Evolutionary conservation across 306 rosid genomes (phyloP).

Genomic region (Lupinus albus): DNA sequence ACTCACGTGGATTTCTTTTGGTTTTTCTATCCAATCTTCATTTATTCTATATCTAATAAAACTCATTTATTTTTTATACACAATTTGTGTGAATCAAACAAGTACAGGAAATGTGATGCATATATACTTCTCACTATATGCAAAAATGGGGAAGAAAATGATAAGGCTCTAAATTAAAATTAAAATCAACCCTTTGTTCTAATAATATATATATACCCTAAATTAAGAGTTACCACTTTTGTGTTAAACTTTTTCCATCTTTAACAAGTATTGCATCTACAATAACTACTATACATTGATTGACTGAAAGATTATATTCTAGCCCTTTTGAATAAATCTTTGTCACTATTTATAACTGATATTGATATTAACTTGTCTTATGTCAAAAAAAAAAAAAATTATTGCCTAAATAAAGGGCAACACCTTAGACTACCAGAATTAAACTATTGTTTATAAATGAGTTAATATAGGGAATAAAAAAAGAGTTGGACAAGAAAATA

Average conservation of each 20-base stretch:
- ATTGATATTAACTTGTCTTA: too few relatives aligned
- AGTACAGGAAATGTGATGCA: constrained; percentile 26
- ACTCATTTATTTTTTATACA: not conserved
- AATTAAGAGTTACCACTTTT: not conserved
- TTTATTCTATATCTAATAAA: constrained; percentile 30
- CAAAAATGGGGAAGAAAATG: constrained; percentile 8
- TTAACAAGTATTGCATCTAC: not conserved
- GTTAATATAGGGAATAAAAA: constrained; percentile 14
- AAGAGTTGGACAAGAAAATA: constrained; percentile 39
- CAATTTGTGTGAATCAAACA: constrained; percentile 20
- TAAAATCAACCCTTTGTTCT: not conserved
- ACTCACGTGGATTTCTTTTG: constrained; percentile 80
- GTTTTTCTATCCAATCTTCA: constrained; percentile 53
- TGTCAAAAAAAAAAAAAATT: too few relatives aligned
- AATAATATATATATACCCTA: too few relatives aligned
- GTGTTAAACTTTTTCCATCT: not conserved
- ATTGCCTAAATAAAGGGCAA: too few relatives aligned
- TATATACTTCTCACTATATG: not conserved
- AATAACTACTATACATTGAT: not conserved
- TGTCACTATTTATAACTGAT: not conserved
- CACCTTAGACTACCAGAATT: too few relatives aligned
- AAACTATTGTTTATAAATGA: too few relatives aligned
- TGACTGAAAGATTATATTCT: constrained; percentile 13
- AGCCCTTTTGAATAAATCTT: constrained; percentile 29
- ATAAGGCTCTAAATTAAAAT: not conserved